These are phyloP conservation scores for Plantago elongata DNA, from an alignment of 257 asterid genomes.

Conservation along the genomic window DNA sequence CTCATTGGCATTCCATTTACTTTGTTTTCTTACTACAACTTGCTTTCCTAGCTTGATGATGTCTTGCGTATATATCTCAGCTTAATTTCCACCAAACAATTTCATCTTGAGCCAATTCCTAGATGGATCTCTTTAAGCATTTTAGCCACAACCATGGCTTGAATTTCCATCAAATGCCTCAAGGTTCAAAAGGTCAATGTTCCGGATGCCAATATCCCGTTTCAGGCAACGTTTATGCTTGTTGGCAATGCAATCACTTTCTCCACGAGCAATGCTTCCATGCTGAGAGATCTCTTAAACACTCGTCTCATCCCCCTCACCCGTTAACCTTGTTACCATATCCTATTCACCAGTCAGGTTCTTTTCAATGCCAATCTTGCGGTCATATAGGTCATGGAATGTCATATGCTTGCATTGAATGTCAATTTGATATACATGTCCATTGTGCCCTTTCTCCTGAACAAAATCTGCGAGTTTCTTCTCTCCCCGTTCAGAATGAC, in stretches of 20 bases:
- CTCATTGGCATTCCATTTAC: conserved; percentile 1
- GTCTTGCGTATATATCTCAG: background rate
- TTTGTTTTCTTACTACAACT: conserved; percentile 15
- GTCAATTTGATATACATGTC: conserved; percentile 62
- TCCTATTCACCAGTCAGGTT: conserved; percentile 51
- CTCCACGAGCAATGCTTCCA: conserved; percentile 54
- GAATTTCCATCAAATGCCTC: conserved; percentile 39
- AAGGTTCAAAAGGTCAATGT: conserved; percentile 46
- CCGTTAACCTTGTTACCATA: conserved; percentile 51
- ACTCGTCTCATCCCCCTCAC: conserved; percentile 48
- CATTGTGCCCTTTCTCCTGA: conserved; percentile 43
- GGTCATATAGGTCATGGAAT: conserved; percentile 43
- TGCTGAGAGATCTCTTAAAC: conserved; percentile 42
- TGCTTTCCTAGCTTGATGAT: conserved; percentile 7
- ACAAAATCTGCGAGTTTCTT: conserved; percentile 18
- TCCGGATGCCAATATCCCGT: conserved; percentile 48
- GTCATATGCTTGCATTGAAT: conserved; percentile 52
- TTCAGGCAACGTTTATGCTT: conserved; percentile 34
- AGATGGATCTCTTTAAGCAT: conserved; percentile 49
- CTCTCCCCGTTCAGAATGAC: background rate
- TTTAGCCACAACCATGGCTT: conserved; percentile 66
- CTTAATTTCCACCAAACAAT: conserved; percentile 7
- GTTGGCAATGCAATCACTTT: conserved; percentile 60
- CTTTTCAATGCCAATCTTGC: conserved; percentile 54
- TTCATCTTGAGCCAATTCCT: background rate